These are phyloP conservation scores for Spergularia azorica DNA, from an alignment of 179 eudicot species.

Conservation along the genomic window DNA sequence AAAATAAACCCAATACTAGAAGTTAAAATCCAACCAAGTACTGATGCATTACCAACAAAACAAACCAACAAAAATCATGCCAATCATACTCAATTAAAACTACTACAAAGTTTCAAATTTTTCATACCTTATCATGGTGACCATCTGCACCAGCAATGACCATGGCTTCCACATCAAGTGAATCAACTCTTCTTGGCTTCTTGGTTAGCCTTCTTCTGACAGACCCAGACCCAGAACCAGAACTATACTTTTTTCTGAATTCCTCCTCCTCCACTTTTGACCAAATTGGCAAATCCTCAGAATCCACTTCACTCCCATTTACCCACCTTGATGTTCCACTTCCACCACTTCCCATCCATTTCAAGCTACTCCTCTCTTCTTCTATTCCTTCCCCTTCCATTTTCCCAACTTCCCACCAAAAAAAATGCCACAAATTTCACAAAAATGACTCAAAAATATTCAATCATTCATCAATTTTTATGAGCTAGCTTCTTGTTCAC, in stretches of 20 bases:
- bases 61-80: not conserved
- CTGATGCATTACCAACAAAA: not conserved
- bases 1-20: not conserved
- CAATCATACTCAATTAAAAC: not conserved
- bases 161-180: conserved; percentile 97
- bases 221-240: conserved; percentile 29
- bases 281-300: conserved; percentile 58
- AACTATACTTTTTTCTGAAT: conserved; percentile 42
- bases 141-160: conserved; percentile 64
- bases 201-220: conserved; percentile 73
- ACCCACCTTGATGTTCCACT: conserved; percentile 71
- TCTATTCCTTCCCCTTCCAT: conserved; percentile 67
- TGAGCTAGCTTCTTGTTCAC: not conserved
- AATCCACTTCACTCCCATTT: conserved; percentile 85
- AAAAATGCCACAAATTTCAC: not conserved
- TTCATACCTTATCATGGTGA: conserved; percentile 61
- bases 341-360: conserved; percentile 51
- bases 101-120: not conserved
- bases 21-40: not conserved
- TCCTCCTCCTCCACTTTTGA: conserved; percentile 44
- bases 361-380: conserved; percentile 45
- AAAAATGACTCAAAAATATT: not conserved
- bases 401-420: not conserved
- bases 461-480: not conserved
- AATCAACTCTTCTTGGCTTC: conserved; percentile 80